These are phyloP conservation scores for Paecilomyces niveus DNA, from an alignment of 2,329 filamentous ascomycete species.

Conservation along the genomic window DNA sequence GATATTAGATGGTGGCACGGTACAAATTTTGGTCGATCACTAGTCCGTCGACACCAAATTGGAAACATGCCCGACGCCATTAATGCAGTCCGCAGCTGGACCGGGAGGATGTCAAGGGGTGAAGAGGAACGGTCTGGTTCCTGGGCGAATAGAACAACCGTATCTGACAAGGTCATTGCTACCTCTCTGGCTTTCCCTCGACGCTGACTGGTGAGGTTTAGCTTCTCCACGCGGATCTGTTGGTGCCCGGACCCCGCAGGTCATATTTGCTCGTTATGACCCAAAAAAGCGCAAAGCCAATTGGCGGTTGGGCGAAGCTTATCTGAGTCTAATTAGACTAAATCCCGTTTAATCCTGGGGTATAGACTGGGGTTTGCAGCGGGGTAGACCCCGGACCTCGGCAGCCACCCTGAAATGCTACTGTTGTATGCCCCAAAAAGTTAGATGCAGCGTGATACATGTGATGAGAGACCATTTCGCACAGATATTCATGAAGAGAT, in stretches of 20 bases:
- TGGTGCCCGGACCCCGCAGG: background rate
- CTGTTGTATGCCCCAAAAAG: background rate
- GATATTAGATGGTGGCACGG: background rate
- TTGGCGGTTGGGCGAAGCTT: background rate
- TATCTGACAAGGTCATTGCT: background rate
- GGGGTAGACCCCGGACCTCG: background rate
- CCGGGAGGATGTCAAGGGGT: background rate
- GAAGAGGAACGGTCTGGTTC: background rate
- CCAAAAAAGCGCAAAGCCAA: background rate
- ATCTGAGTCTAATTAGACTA: background rate
- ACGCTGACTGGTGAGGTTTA: background rate
- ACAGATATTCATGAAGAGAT: background rate
- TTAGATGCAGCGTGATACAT: background rate
- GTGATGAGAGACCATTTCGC: background rate
- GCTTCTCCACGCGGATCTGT: background rate
- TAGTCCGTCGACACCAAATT: background rate
- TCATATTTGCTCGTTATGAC: background rate
- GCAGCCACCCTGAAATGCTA: conserved; percentile 1
- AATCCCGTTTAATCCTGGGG: background rate
- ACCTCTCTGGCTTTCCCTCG: background rate
- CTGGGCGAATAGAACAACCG: background rate
- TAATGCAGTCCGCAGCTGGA: background rate
- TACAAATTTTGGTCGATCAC: background rate
- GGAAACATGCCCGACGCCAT: background rate
- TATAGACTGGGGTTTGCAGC: conserved; percentile 10